These are phyloP conservation scores for Umbelopsis sp. DNA, from an alignment of 192 early-diverging fungal species.

Conservation along the genomic window DNA sequence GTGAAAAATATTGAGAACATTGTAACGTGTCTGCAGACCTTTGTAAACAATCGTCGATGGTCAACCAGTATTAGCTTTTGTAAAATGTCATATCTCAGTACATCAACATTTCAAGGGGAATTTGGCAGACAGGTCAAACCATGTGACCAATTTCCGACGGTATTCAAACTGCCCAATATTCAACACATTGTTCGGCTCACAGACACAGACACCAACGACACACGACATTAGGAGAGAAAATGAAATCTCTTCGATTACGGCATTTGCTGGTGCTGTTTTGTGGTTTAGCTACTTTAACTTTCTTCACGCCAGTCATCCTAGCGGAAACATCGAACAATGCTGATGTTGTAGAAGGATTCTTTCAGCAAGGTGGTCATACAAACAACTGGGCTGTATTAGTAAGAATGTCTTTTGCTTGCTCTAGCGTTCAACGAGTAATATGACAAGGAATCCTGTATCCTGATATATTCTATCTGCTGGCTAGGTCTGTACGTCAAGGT, in stretches of 20 bases:
- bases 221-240: background rate
- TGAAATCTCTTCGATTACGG: background rate
- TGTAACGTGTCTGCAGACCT: no score
- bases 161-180: no score
- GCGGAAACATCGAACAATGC: slow-evolving; percentile 5
- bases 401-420: slow-evolving; percentile 4
- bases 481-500: slow-evolving; percentile 94
- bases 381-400: slow-evolving; percentile 99
- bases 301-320: background rate
- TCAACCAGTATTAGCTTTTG: no score
- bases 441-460: background rate
- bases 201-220: no score
- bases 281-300: background rate
- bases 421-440: background rate
- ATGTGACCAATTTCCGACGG: no score
- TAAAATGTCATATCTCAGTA: no score
- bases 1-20: no score
- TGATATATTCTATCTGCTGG: background rate
- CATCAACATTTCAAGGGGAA: no score
- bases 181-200: no score
- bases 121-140: no score
- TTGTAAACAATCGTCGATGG: no score
- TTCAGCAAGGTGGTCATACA: slow-evolving; percentile 71
- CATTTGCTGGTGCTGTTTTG: background rate
- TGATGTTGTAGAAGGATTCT: slow-evolving; percentile 57